Evolutionary conservation across 805 yeast species (phyloP).

Genomic region (Saturnispora saitoi): DNA sequence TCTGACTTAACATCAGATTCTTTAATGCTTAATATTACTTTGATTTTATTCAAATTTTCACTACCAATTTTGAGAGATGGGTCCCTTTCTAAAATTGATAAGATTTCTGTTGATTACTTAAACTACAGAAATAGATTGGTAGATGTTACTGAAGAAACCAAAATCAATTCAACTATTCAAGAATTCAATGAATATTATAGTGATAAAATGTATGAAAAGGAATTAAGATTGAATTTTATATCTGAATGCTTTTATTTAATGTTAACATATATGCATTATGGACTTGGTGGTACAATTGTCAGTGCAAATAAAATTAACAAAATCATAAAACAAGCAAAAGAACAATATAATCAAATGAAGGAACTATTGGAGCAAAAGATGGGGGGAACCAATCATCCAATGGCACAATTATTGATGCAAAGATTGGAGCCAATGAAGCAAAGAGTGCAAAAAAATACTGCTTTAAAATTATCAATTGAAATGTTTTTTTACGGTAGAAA

Average conservation of each 20-base stretch:
- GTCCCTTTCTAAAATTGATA: slow-evolving; percentile 56
- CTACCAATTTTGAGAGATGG: slow-evolving; percentile 67
- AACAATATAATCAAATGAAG: slow-evolving; percentile 47
- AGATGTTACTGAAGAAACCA: slow-evolving; percentile 72
- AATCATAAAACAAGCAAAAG: slow-evolving; percentile 40
- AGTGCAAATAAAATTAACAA: slow-evolving; percentile 46
- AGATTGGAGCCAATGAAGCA: slow-evolving; percentile 27
- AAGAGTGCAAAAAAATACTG: slow-evolving; percentile 30
- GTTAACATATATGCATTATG: slow-evolving; percentile 75
- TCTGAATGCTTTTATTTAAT: slow-evolving; percentile 82
- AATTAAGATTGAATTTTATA: slow-evolving; percentile 56
- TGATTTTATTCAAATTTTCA: slow-evolving; percentile 61
- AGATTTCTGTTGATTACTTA: slow-evolving; percentile 68
- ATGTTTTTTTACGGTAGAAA: slow-evolving; percentile 51
- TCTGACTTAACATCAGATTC: slow-evolving; percentile 66
- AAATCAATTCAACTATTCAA: slow-evolving; percentile 64
- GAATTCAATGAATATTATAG: slow-evolving; percentile 57
- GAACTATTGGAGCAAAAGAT: slow-evolving; percentile 23
- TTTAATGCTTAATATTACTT: slow-evolving; percentile 67
- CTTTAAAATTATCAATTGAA: slow-evolving; percentile 49
- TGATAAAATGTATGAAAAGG: slow-evolving; percentile 27
- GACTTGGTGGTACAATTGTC: slow-evolving; percentile 70
- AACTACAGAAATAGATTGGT: slow-evolving; percentile 41
- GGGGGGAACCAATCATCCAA: slow-evolving; percentile 19
- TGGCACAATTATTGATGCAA: slow-evolving; percentile 23